Evolutionary conservation across 2,329 filamentous ascomycete genomes (phyloP), one percentile per base, ranked within the genome.

Genomic region (Rhinocladiella mackenziei): DNA sequence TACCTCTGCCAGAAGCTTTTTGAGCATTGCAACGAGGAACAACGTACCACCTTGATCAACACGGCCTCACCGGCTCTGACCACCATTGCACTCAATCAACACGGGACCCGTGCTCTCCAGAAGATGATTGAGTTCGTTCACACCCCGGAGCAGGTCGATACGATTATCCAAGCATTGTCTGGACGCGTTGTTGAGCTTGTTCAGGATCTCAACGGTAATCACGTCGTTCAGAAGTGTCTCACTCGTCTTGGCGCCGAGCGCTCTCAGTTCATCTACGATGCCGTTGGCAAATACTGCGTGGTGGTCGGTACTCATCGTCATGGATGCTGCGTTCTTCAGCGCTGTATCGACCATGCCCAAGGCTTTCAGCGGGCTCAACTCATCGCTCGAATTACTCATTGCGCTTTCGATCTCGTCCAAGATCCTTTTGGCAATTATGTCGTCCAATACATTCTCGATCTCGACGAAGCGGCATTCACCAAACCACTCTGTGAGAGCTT

Each of bases 121-220:
- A 98, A 97, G 77, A 98, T 98, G 92, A 98, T 98, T 56, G 92
- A 98, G 68, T 94, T 87, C 64, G 86, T 98, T 60, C 86, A 83
- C 39, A 94, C 87, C 18, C 76, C 81, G 2, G 81, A 85, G 60
- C 92, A 98, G 65, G 69, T 66, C 38, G 76, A 85, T 57, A 84
- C 87, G 55, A 92, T 98, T 64, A 94, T 94, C 55, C 75, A 84
- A 42, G 87, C 92, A 10, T 77, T 98, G 38, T 78, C 83, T 53
- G 77, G 81, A 62, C 81, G 86, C 48, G 92, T 98, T 36, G 92
- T 98, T 14, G 84, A 92, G 58, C 77, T 98, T 42, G 96, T 98
- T 51, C 89, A 98, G 65, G 92, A 98, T 59, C 75, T 98, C 40
- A 98, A 98, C 62, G 92, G 92, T 65, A 98, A 98, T 60, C 92